phyloP scores from a whole-genome alignment of 83 land plant genomes.

The Picea abies region DNA sequence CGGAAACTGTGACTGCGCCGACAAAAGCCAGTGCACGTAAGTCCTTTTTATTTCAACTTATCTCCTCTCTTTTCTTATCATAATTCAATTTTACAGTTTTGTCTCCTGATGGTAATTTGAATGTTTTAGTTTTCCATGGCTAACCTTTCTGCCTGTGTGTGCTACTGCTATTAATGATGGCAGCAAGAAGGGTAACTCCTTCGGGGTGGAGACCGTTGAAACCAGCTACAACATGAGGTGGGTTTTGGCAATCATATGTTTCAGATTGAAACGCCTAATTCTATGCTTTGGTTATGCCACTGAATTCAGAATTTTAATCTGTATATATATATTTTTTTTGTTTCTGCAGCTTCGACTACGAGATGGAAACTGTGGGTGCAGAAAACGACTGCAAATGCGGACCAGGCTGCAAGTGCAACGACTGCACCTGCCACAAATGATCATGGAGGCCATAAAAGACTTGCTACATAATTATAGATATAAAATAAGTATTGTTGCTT shows the following conservation, averaged over 20 bases:
- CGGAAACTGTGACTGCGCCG: conserved; percentile 72
- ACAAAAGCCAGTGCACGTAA: conserved; percentile 57
- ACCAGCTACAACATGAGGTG: background rate
- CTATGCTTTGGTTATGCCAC: background rate
- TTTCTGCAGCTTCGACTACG: background rate
- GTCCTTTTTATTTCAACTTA: background rate
- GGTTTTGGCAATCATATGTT: background rate
- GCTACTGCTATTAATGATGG: background rate
- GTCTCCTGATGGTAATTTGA: background rate
- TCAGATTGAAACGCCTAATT: background rate
- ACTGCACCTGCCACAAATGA: background rate
- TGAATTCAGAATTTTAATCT: background rate
- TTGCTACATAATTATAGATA: too few relatives aligned
- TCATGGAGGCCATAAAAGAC: too few relatives aligned
- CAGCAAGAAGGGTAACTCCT: background rate
- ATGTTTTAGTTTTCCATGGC: background rate
- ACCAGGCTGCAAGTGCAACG: background rate
- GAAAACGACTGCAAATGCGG: conserved; percentile 2
- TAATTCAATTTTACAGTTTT: background rate
- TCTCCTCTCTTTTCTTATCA: background rate
- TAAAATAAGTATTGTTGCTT: too few relatives aligned
- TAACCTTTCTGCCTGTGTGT: background rate
- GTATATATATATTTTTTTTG: background rate
- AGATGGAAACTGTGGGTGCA: background rate
- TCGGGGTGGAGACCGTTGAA: background rate